Base-by-base conservation (phyloP, 148 eudicot genomes). In the Tetragonia tetragonoides region DNA sequence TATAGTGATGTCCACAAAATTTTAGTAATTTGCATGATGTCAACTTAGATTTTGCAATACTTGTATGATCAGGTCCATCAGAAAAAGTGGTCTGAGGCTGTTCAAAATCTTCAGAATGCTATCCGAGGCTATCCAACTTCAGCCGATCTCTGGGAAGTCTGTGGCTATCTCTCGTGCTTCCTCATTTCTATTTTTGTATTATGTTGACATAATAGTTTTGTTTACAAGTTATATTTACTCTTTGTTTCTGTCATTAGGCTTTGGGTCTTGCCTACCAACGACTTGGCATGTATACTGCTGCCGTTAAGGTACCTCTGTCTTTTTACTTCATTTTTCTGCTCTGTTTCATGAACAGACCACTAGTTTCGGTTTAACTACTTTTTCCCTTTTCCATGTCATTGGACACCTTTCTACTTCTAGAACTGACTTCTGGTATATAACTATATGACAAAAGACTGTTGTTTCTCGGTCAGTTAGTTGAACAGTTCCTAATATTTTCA, bases 71-170 rank as follows among this genome's bases (percentile, higher is more conserved):
- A 95, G 99, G 85, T 89, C 57, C 89, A 91, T 90, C 97, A 89
- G 75, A 83, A 86, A 68, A 91, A 88, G 76, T 95, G 95, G 97
- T 83, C 93, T 62, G 95, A 91, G 80, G 97, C 99, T 74, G 94
- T 93, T 73, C 95, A 86, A 34, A 91, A 87, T 81, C 93, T 95
- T 77, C 97, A 93, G 81, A 89, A 93, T 78, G 97, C 97, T 66
- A 93, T 95, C 79, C 88, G 99, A 59, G 98, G 97, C 73, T 90
- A 89, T 84, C 98, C 93, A 38, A 74, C 87, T 66, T 85, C 84
- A 81, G 90, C 98, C 81, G 98, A 93, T 88, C 87, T 93, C 77
- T 95, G 99, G 99, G 98, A 95, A 85, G 99, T 91, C 76, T 73
- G 88, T 88, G 49, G 44, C 85, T 53, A n/a, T 76, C 39, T 75